Conservation (phyloP, 305 asterid genomes). For the Solanum aculeatissimum region DNA sequence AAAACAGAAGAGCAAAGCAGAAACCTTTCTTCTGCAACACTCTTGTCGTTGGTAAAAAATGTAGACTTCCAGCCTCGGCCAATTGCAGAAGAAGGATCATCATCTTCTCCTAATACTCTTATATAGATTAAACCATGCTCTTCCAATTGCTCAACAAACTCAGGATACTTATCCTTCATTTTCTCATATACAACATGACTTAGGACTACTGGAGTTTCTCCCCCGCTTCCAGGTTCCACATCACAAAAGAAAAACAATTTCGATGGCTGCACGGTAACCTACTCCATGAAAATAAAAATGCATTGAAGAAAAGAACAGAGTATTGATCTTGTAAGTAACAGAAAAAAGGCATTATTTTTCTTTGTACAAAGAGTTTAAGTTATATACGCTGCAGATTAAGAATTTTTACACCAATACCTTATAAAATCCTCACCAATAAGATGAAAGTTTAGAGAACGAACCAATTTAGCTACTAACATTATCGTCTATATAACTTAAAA, state of each 20-base stretch:
- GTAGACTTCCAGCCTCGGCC: constrained; percentile 95
- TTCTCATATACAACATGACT: constrained; percentile 65
- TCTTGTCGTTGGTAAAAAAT: constrained; percentile 58
- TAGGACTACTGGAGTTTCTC: constrained; percentile 79
- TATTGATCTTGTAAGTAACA: too few species aligned
- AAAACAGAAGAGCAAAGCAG: not conserved
- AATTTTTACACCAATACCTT: not conserved
- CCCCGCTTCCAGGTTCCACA: constrained; percentile 63
- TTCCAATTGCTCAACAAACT: constrained; percentile 63
- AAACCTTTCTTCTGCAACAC: constrained; percentile 80
- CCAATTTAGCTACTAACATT: too few species aligned
- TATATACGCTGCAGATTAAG: not conserved
- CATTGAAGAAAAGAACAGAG: not conserved
- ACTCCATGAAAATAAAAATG: not conserved
- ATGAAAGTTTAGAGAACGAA: too few species aligned
- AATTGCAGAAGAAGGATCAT: constrained; percentile 81
- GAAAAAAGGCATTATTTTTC: not conserved
- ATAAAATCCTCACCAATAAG: not conserved
- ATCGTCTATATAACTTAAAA: too few species aligned
- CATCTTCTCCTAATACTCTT: constrained; percentile 69
- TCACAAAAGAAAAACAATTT: constrained; percentile 82
- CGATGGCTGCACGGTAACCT: constrained; percentile 78
- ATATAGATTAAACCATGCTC: constrained; percentile 51
- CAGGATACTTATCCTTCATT: constrained; percentile 66
- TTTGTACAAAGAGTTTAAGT: not conserved